Percentiles rank a stretch among this genome's conserved stretches.
phyloP scores from a whole-genome alignment of 1,284 basidiomycete species.

The Malassezia arunalokei region DNA sequence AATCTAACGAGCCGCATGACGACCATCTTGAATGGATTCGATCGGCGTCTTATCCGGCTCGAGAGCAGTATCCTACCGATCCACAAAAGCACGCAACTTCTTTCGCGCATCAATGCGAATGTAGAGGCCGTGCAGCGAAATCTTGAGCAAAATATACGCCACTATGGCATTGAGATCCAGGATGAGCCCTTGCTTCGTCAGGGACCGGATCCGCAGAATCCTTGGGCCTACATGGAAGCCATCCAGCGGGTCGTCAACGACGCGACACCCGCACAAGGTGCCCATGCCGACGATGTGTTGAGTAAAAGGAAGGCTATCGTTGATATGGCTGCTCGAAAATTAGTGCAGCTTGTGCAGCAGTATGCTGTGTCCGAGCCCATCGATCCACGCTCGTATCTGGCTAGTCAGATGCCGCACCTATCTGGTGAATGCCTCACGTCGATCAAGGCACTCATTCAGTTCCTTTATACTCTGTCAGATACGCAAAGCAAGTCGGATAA shows the following conservation, averaged over 20 bases:
- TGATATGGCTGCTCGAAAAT: conserved; percentile 34
- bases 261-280: conserved; percentile 20
- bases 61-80: conserved; percentile 44
- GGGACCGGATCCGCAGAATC: conserved; percentile 32
- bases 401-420: conserved; percentile 15
- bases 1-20: conserved; percentile 47
- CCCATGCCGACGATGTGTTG: conserved; percentile 30
- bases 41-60: conserved; percentile 45
- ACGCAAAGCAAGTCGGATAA: not conserved
- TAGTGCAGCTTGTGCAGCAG: conserved; percentile 30
- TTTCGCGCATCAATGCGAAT: conserved; percentile 28
- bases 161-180: conserved; percentile 38
- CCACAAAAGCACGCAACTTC: conserved; percentile 38
- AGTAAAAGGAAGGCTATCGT: conserved; percentile 36
- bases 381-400: conserved; percentile 17
- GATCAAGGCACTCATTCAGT: conserved; percentile 21
- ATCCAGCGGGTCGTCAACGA: conserved; percentile 36
- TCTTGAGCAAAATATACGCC: conserved; percentile 34
- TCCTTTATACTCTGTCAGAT: conserved; percentile 5
- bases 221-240: conserved; percentile 38
- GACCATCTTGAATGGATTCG: conserved; percentile 47
- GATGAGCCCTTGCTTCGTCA: conserved; percentile 38
- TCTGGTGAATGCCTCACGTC: conserved; percentile 22
- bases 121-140: conserved; percentile 31
- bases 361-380: conserved; percentile 30